A percentile compares a stretch with the other conserved stretches of the same genome.
phyloP scores from a whole-genome alignment of 441 rosid species.

The Gossypium davidsonii region DNA sequence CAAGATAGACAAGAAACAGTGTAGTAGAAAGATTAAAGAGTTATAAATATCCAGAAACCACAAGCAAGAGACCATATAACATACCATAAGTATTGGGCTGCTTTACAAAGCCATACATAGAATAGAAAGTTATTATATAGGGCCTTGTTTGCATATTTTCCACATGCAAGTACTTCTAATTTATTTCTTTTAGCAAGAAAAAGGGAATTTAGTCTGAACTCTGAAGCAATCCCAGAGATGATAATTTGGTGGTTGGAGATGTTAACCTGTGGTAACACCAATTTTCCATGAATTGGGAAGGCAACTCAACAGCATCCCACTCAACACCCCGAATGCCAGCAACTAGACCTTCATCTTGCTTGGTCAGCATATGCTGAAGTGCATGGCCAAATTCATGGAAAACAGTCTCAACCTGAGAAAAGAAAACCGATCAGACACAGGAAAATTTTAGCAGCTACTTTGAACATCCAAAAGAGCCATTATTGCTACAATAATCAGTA shows the following conservation, averaged over 20 bases:
- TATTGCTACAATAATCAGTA: neutral
- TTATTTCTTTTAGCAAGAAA: neutral
- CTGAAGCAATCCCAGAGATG: conserved; percentile 1
- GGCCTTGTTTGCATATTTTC: neutral
- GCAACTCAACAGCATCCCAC: conserved; percentile 96
- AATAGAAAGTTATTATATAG: neutral
- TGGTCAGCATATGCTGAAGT: conserved; percentile 94
- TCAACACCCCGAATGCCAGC: conserved; percentile 84
- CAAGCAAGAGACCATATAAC: neutral
- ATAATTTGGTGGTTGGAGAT: neutral
- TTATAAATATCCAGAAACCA: neutral
- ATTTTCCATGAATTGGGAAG: conserved; percentile 95
- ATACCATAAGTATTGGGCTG: neutral
- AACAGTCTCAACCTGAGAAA: conserved; percentile 75
- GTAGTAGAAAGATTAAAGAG: neutral
- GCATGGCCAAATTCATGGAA: conserved; percentile 98
- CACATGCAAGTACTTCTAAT: neutral
- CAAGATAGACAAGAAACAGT: neutral
- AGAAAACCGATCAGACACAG: neutral
- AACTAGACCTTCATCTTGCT: conserved; percentile 80
- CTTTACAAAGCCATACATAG: neutral
- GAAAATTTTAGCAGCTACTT: conserved; percentile 4
- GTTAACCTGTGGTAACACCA: conserved; percentile 92
- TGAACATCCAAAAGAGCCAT: neutral
- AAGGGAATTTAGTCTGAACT: neutral